Base-by-base conservation (phyloP, 2,329 filamentous ascomycete genomes). In the Tolypocladium tundrense region DNA sequence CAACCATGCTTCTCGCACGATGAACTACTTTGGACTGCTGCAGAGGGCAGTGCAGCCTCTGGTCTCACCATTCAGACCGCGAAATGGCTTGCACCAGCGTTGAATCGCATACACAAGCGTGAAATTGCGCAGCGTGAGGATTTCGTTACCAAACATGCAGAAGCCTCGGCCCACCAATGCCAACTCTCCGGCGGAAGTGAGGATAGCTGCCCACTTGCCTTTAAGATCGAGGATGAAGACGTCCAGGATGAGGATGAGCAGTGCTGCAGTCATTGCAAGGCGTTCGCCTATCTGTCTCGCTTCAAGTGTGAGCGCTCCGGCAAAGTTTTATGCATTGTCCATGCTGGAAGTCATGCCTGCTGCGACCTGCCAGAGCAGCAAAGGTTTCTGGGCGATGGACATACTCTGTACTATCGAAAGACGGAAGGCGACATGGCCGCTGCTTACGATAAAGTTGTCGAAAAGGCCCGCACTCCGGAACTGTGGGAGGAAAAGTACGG, bases 1-100 rank as follows among this genome's bases (percentile, higher is more conserved):
- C 92, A 97, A 63, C 91, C 94, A 1, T 97, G 94, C 71, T 99
- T 99, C 71, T 97, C 93, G 0, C 94, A 99, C 64, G 94, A 99
- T 66, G 94, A 99, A 70, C 76, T 99, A 27, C 78, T 99, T 4
- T 87, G 95, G 76, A 97, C 93, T 2, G 94, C 94, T 9, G 91
- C 92, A 8, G 86, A 90, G 63, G 88, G 84, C 65, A 87, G 91
- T 64, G 82, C 86, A 2, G 86, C 84, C 39, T 76, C 75, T 13
- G 75, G 77, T 3, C 70, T 87, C 53, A 85, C 81, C 0, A 97
- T 99, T 58, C 89, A 90, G 65, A 97, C 91, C 2, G 91, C 94
- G 1, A 96, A 94, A 73, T 99, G 94, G 94, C 80, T 99, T 19
- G 89, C 88, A 2, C 93, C 93, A 0, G 94, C 94, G 1, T 75